Conservation (phyloP, 2,329 filamentous ascomycete genomes). For the Botryosphaeria agaves region DNA sequence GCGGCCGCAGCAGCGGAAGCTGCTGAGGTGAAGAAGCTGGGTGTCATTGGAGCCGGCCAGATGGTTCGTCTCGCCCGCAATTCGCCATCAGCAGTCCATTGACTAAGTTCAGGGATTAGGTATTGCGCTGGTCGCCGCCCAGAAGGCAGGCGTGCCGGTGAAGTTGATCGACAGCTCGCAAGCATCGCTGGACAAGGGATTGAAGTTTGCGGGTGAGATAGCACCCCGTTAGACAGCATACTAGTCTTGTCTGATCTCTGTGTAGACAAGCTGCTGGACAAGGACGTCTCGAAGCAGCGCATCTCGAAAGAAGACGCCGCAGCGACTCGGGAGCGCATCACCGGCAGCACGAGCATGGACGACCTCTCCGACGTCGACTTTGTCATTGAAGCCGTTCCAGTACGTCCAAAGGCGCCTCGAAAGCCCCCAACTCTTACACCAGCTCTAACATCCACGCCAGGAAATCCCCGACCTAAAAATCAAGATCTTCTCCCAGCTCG, state of each 20-base stretch:
- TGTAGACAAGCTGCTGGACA: constrained; percentile 76
- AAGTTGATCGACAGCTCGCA: constrained; percentile 73
- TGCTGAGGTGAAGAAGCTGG: constrained; percentile 68
- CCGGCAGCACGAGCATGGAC: constrained; percentile 54
- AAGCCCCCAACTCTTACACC: too few species aligned
- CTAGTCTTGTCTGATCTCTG: background rate
- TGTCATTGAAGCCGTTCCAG: constrained; percentile 88
- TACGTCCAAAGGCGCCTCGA: constrained; percentile 5
- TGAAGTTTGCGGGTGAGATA: constrained; percentile 64
- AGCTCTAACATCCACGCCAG: constrained; percentile 9
- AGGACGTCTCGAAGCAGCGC: constrained; percentile 77
- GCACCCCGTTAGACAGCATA: background rate
- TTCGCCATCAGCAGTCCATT: constrained; percentile 5
- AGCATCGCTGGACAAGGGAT: constrained; percentile 69
- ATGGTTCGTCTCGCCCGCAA: constrained; percentile 46
- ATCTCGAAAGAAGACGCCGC: constrained; percentile 71
- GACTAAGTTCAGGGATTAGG: constrained; percentile 55
- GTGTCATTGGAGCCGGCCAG: constrained; percentile 87
- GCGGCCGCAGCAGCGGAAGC: constrained; percentile 43
- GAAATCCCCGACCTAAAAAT: constrained; percentile 80
- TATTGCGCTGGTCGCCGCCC: constrained; percentile 85
- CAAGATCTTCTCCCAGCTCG: constrained; percentile 70
- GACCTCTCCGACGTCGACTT: constrained; percentile 77
- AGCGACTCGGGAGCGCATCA: constrained; percentile 51
- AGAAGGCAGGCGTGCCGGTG: constrained; percentile 68